A percentile compares a stretch with the other conserved stretches of the same genome.
Evolutionary conservation across 208 protist species (phyloP).

Genomic region (Trypanosoma cruzi): DNA sequence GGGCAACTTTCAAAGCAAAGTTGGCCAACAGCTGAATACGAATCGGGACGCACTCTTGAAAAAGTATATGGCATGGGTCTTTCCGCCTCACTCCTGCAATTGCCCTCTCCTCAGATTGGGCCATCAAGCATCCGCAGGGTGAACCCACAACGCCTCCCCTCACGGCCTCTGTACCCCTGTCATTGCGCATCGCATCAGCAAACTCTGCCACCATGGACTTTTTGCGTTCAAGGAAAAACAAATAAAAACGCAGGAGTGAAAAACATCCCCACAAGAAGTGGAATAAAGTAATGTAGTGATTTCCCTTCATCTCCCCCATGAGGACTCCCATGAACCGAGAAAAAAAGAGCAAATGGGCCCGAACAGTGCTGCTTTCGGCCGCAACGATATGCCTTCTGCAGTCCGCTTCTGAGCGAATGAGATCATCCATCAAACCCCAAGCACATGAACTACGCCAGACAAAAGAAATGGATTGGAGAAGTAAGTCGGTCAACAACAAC

Average conservation of each 20-base stretch:
- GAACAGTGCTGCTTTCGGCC: conserved; percentile 6
- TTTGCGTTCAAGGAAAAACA: neutral
- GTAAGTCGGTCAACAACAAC: neutral
- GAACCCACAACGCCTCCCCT: neutral
- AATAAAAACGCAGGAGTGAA: neutral
- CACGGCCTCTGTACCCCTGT: neutral
- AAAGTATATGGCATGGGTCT: neutral
- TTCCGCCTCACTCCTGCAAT: neutral
- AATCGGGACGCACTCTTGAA: neutral
- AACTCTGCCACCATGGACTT: neutral
- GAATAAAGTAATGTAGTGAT: conserved; percentile 7
- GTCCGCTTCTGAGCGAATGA: conserved; percentile 1
- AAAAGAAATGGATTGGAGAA: neutral
- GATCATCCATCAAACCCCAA: conserved; percentile 18
- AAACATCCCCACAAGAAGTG: neutral
- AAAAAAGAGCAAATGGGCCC: neutral
- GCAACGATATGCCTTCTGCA: conserved; percentile 18
- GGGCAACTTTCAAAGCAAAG: neutral
- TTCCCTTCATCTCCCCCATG: neutral
- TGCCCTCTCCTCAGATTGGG: neutral
- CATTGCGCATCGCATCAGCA: neutral
- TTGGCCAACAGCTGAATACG: conserved; percentile 6
- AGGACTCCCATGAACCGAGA: neutral
- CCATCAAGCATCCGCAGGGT: neutral
- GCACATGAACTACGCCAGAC: neutral